These are phyloP conservation scores for Penicillium canariense DNA, from an alignment of 495 filamentous ascomycete species.

Conservation along the genomic window DNA sequence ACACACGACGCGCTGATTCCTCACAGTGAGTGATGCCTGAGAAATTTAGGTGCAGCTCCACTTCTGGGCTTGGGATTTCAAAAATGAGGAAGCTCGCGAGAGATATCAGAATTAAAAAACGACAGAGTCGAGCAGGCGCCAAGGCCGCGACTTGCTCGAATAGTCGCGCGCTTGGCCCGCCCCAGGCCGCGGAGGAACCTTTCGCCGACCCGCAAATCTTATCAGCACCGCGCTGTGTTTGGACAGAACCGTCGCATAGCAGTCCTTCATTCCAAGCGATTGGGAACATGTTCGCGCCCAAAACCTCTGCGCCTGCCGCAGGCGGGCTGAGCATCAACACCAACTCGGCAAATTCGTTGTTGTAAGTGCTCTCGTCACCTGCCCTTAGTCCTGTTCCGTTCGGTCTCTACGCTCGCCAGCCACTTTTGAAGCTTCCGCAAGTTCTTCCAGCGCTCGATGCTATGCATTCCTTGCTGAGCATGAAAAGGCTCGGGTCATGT, in stretches of 20 bases:
- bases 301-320: conserved; percentile 50
- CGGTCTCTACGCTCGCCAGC: not conserved
- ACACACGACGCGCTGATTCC: not conserved
- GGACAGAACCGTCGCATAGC: not conserved
- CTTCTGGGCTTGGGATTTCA: no score
- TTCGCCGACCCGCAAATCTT: conserved; percentile 26
- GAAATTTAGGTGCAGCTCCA: no score
- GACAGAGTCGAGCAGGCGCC: no score
- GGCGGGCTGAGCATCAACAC: conserved; percentile 76
- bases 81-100: no score
- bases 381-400: not conserved
- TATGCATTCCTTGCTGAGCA: not conserved
- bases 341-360: conserved; percentile 67
- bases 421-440: not conserved
- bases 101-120: no score
- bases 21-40: no score
- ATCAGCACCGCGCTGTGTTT: conserved; percentile 15
- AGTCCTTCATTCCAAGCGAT: conserved; percentile 16
- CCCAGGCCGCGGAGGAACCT: conserved; percentile 17
- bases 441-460: not conserved
- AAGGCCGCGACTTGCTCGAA: no score
- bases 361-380: conserved; percentile 47
- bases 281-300: conserved; percentile 53
- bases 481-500: not conserved
- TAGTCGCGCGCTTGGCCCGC: not conserved